Evolutionary conservation across 345 rosid genomes (phyloP), one percentile per base, ranked within the genome.

Genomic region (Eutrema yunnanense): DNA sequence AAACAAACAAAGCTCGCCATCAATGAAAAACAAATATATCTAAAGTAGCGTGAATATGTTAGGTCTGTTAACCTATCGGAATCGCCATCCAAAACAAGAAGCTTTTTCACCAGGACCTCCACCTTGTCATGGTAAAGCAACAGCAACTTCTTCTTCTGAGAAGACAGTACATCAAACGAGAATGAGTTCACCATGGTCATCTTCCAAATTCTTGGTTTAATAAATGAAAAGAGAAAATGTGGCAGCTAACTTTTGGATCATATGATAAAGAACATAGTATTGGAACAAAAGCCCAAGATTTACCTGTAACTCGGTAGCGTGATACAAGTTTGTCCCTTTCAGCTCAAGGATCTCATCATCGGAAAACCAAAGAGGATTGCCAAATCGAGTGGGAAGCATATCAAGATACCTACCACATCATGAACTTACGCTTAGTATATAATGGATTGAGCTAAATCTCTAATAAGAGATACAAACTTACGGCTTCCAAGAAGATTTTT

Each of bases 401-500:
- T 93, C 93, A 76, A 93, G 83, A 72, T 93, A 90, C 87, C 98
- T 93, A 64, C 61, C 43, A 52, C 22, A 48, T 67, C 6, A 34
- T 62, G 6, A 38, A 6, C 5, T 6, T 43, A 10, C 8, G 65
- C 19, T 12, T 4, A 11, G 29, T 42, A 26, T 29, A 13, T 8
- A 46, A 56, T 9, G 44, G 55, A 22, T 4, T 8, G 27, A 73
- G 37, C 2, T 22, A 46, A 43, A 42, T 12, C 6, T 13, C 22
- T 51, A 4, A 16, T 30, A 53, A 2, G 19, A 54, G 33, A 49
- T 52, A 13, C 6, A 69, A 62, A 78, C 85, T 41, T 79, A 90
- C 97, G 97, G 96, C 82, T 90, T 93, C 98, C 97, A 93, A 0
- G 96, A 76, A 65, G 97, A 90, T 37, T 82, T 80, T 71, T 62